Evolutionary conservation across 73 alveolate species (phyloP), one percentile per base, ranked within the genome.

Genomic region (Uronychia setigera): DNA sequence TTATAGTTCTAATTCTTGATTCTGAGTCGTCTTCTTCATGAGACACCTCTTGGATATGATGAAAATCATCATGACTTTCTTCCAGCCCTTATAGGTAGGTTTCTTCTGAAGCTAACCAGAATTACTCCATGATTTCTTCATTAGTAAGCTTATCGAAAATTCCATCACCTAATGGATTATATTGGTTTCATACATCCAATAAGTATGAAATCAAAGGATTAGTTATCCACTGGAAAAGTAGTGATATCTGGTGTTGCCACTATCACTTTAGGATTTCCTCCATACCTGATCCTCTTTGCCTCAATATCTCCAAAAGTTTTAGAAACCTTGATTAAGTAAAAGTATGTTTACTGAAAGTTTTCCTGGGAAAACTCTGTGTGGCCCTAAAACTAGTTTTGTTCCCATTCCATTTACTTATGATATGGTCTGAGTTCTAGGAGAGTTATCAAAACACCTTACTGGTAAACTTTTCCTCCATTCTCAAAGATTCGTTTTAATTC

Each of bases 321-420:
- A 9, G 96, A 86, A 0, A 83, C 88, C 88, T 81, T 78, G 29
- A 93, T 86, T 26, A 93, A 95, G 14, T n/a, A n/a, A n/a, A n/a
- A 5, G 67, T 5, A 60, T 31, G 14, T 25, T 32, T 29, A 94
- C 97, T 34, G 96, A 93, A 77, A 95, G 87, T 31, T 97, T 77
- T 28, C 98, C 98, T 14, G 98, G 98, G 14, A 88, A 35, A 0
- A 94, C 98, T 58, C 98, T 93, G 87, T 91, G 85, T 5, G 98
- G 98, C 32, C 89, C 94, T 26, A 82, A 76, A n/a, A 29, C 75
- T 32, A 80, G 76, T 88, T 57, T 88, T 5, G 5, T 11, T 19
- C 67, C 80, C 30, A 33, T 59, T 29, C 57, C 1, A 80, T 80
- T 29, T 29, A 32, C 29, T 33, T 85, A 27, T 1, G 31, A 77